A percentile compares a stretch with the other conserved stretches of the same genome.
Evolutionary conservation across 768 basidiomycete genomes (phyloP).

Genomic region (Russula sp.): DNA sequence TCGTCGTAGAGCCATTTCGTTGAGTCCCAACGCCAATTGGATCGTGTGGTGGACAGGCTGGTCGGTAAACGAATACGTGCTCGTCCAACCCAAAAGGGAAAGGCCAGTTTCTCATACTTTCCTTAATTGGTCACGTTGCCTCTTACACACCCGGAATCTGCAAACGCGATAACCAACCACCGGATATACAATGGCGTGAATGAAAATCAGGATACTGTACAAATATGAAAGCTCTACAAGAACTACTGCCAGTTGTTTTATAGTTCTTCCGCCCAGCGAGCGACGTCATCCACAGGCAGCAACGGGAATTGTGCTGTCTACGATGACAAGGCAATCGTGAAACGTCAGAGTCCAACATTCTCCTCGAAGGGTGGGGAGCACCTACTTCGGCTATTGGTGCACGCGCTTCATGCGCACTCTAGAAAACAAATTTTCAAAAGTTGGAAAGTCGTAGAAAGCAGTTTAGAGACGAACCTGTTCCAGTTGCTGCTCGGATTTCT

Average conservation of each 20-base stretch:
- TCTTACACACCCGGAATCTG: background rate
- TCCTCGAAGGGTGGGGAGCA: background rate
- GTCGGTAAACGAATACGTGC: no score
- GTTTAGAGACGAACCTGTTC: slow-evolving; percentile 13
- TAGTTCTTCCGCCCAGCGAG: slow-evolving; percentile 54
- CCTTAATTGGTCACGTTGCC: background rate
- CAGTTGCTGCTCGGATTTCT: slow-evolving; percentile 11
- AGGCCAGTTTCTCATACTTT: background rate
- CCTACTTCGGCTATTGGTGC: slow-evolving; percentile 6
- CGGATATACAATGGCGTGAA: background rate
- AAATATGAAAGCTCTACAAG: background rate
- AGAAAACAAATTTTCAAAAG: background rate
- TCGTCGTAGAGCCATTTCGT: slow-evolving; percentile 60
- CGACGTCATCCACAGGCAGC: slow-evolving; percentile 38
- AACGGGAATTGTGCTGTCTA: slow-evolving; percentile 4
- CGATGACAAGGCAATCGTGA: background rate
- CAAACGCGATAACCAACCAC: background rate
- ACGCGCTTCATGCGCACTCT: background rate
- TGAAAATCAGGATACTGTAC: background rate
- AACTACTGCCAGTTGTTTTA: background rate
- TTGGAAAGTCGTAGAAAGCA: no score
- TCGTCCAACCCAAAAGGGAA: no score
- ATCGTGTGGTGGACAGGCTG: no score
- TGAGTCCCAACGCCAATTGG: background rate
- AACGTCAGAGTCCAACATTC: background rate